phyloP scores from a whole-genome alignment of 1,139 yeast genomes.

The Taphrina populina region DNA sequence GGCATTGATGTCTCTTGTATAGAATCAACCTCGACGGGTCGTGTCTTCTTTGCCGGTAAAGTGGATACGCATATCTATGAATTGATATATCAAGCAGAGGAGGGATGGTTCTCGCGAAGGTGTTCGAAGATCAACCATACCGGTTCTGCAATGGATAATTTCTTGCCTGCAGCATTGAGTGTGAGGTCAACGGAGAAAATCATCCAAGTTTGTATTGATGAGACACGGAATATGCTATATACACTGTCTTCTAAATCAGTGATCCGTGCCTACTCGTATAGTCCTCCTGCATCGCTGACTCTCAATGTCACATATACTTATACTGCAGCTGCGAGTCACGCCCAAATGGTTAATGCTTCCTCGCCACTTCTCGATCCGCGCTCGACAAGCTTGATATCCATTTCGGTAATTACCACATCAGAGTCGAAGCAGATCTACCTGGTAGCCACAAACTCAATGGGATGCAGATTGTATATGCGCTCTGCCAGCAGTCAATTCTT shows the following conservation, averaged over 20 bases:
- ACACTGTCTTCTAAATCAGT: slow-evolving; percentile 79
- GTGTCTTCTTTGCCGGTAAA: slow-evolving; percentile 80
- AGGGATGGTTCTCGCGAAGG: slow-evolving; percentile 82
- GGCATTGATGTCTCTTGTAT: slow-evolving; percentile 73
- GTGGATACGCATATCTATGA: slow-evolving; percentile 87
- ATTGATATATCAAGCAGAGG: slow-evolving; percentile 76
- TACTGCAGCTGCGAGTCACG: slow-evolving; percentile 43
- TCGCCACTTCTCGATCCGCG: slow-evolving; percentile 44
- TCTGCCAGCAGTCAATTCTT: slow-evolving; percentile 42
- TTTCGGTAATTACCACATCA: slow-evolving; percentile 59
- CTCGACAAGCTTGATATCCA: slow-evolving; percentile 52
- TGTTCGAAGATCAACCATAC: slow-evolving; percentile 72
- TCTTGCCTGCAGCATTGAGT: slow-evolving; percentile 37
- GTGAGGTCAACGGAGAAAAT: slow-evolving; percentile 54
- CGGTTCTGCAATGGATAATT: slow-evolving; percentile 37
- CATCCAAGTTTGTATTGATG: slow-evolving; percentile 67
- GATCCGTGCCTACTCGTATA: slow-evolving; percentile 72
- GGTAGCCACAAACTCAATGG: slow-evolving; percentile 81
- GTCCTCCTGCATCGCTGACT: slow-evolving; percentile 12
- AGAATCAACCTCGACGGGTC: slow-evolving; percentile 64
- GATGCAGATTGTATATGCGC: slow-evolving; percentile 66
- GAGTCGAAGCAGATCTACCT: slow-evolving; percentile 74
- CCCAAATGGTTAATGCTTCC: slow-evolving; percentile 45
- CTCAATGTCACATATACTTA: slow-evolving; percentile 46
- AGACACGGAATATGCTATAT: slow-evolving; percentile 72